These are phyloP conservation scores for Chamaecyparis obtusa DNA, from an alignment of 75 land plant genomes.

Conservation along the genomic window DNA sequence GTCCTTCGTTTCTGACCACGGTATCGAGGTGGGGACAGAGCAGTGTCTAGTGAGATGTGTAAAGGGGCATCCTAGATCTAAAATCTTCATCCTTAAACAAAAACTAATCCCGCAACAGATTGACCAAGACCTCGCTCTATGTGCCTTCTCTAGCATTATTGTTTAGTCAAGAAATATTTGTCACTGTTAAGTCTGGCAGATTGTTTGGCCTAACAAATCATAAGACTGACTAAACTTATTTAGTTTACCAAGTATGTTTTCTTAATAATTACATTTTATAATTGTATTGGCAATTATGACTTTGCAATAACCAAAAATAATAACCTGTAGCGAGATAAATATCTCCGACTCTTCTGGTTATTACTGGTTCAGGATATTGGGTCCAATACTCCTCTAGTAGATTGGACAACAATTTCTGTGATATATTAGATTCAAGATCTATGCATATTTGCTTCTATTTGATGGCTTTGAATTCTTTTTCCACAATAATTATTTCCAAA, in stretches of 20 bases:
- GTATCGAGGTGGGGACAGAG: too few relatives aligned
- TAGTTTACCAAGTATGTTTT: neutral
- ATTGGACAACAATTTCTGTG: neutral
- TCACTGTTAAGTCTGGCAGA: neutral
- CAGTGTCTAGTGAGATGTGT: too few relatives aligned
- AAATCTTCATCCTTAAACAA: too few relatives aligned
- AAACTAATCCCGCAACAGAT: too few relatives aligned
- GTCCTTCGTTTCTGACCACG: too few relatives aligned
- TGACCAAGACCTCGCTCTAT: too few relatives aligned
- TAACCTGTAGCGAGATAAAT: neutral
- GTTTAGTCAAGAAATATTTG: neutral
- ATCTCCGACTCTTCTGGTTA: neutral
- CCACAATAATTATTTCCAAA: neutral
- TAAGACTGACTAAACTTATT: neutral
- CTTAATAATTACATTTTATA: neutral
- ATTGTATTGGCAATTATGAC: neutral
- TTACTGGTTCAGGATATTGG: neutral
- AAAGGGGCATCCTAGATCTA: too few relatives aligned
- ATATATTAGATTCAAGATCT: neutral
- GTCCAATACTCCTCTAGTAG: neutral
- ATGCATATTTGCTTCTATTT: neutral
- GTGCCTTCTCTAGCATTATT: too few relatives aligned
- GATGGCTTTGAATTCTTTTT: neutral
- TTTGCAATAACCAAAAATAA: neutral
- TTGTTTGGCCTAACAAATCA: neutral